A percentile compares a stretch with the other conserved stretches of the same genome.
phyloP scores from a whole-genome alignment of 176 grass and related monocot species.

The Typha latifolia region DNA sequence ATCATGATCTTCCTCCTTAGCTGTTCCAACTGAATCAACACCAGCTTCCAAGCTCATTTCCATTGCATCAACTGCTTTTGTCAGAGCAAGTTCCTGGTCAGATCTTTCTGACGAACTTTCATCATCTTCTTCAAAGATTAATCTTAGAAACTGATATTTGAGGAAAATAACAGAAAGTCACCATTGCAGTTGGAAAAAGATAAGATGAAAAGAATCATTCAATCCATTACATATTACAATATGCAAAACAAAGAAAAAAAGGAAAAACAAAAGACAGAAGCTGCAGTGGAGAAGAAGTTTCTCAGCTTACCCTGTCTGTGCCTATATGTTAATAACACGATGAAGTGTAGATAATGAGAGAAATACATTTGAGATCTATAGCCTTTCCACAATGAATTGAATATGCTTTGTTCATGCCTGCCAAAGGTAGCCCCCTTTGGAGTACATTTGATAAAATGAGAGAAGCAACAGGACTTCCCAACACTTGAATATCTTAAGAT shows the following conservation, averaged over 20 bases:
- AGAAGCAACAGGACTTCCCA: background rate
- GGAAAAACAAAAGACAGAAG: background rate
- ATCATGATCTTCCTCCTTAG: constrained; percentile 10
- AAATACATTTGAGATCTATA: background rate
- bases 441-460: background rate
- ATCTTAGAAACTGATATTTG: constrained; percentile 52
- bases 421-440: background rate
- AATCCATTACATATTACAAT: too few species aligned
- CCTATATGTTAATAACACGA: background rate
- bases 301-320: background rate
- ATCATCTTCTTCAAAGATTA: constrained; percentile 64
- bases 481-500: background rate
- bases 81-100: constrained; percentile 77
- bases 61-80: constrained; percentile 79
- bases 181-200: background rate
- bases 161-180: constrained; percentile 1
- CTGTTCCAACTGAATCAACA: background rate
- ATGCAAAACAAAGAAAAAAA: too few species aligned
- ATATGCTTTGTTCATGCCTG: background rate
- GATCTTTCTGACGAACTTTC: constrained; percentile 54
- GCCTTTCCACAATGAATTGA: background rate
- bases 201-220: too few species aligned
- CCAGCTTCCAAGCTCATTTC: constrained; percentile 51
- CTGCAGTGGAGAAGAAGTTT: background rate
- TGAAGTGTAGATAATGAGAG: background rate